Evolutionary conservation across 148 eudicot species (phyloP), one percentile per base, ranked within the genome.

Genomic region (Dysphania ambrosioides): DNA sequence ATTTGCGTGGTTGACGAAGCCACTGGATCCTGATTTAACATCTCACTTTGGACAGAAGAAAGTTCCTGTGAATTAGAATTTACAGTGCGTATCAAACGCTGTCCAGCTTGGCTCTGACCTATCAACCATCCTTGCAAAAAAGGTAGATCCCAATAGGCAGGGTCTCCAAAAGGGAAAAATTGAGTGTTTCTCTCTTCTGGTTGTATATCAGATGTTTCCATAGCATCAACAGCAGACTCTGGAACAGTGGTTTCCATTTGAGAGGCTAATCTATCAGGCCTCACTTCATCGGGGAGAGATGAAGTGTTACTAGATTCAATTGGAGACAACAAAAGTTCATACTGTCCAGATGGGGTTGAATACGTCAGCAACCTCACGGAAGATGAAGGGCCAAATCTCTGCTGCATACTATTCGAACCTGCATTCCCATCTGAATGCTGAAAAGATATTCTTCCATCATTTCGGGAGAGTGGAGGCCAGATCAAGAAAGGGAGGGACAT

Each of bases 61-160:
- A 72, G 77, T 77, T 87, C 93, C 70, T 77, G 79, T 23, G 79
- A 60, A 77, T 66, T 83, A 53, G 86, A 71, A 81, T 83, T 83
- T 65, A 80, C 71, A 68, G 97, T 77, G 60, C 79, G 89, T 74
- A 87, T 57, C 79, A 87, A 75, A 34, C 84, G 93, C 78, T 84
- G 93, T 66, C 95, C 93, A 79, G 92, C 97, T 83, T 92, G 99
- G 82, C 92, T 90, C 86, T 95, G 99, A 72, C 99, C 97, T 41
- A 92, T 82, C 80, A 95, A 80, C 99, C 97, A 95, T 55, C 99
- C 99, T 78, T 95, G 99, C 86, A 92, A 85, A 77, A 95, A 92
- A 1, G 99, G 97, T 58, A 95, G 68, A 49, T 92, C 98, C 97
- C 98, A 95, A 71, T 82, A 86, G 60, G 91, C 79, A 41, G 92